Evolutionary conservation across 2,329 filamentous ascomycete genomes (phyloP).

Genomic region (Cytospora leucostoma): DNA sequence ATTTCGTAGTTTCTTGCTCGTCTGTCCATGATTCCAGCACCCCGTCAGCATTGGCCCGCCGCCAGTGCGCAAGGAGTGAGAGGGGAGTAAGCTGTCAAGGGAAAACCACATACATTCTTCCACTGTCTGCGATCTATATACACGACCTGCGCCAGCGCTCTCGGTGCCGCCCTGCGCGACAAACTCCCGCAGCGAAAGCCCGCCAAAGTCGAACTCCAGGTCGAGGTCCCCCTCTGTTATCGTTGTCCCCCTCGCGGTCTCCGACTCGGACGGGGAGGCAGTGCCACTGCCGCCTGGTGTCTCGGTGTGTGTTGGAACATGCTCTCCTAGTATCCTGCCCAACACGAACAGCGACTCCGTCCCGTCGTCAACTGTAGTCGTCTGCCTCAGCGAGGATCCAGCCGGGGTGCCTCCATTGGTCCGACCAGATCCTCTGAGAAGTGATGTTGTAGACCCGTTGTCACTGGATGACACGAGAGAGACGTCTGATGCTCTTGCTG

Average conservation of each 20-base stretch:
- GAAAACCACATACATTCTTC: slow-evolving; percentile 67
- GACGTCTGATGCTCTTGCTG: slow-evolving; percentile 62
- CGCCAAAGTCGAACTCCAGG: slow-evolving; percentile 75
- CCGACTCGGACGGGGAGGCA: slow-evolving; percentile 10
- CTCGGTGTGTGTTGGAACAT: slow-evolving; percentile 31
- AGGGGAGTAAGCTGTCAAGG: slow-evolving; percentile 26
- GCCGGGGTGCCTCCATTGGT: slow-evolving; percentile 52
- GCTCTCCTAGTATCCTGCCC: slow-evolving; percentile 22
- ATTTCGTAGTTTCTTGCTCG: slow-evolving; percentile 78
- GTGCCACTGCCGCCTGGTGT: slow-evolving; percentile 1
- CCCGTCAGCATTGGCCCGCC: not conserved
- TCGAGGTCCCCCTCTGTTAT: slow-evolving; percentile 58
- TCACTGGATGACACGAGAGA: slow-evolving; percentile 58
- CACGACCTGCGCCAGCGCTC: slow-evolving; percentile 31
- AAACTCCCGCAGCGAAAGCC: slow-evolving; percentile 74
- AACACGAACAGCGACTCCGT: slow-evolving; percentile 55
- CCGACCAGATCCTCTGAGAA: slow-evolving; percentile 41
- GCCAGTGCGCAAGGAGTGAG: slow-evolving; percentile 14
- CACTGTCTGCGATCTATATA: slow-evolving; percentile 60
- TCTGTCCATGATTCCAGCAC: slow-evolving; percentile 48
- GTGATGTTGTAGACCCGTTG: slow-evolving; percentile 56
- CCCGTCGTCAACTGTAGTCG: slow-evolving; percentile 45
- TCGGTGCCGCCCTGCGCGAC: slow-evolving; percentile 41
- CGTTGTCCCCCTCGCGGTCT: slow-evolving; percentile 24
- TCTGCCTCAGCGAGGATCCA: slow-evolving; percentile 55